These are phyloP conservation scores for Termitomyces sp. DNA, from an alignment of 768 basidiomycete genomes.

Conservation along the genomic window DNA sequence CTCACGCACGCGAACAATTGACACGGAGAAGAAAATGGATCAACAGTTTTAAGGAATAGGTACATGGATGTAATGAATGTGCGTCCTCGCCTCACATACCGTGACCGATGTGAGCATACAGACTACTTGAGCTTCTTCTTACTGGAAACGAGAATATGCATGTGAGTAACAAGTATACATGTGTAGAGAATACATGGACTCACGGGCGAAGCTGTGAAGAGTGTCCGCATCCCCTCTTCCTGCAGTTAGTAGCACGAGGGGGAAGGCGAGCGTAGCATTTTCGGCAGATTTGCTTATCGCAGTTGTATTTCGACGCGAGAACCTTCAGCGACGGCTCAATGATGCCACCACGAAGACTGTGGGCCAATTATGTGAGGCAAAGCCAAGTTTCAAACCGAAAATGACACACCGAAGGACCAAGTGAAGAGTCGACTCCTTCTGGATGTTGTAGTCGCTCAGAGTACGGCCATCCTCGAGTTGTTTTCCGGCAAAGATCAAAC, in stretches of 20 bases:
- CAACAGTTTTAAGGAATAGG: no score
- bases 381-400: background rate
- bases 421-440: slow-evolving; percentile 97
- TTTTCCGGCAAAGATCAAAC: slow-evolving; percentile 96
- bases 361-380: background rate
- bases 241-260: slow-evolving; percentile 98
- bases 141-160: background rate
- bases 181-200: slow-evolving; percentile 24
- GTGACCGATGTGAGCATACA: background rate
- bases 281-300: slow-evolving; percentile 99
- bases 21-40: background rate
- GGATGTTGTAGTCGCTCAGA: slow-evolving; percentile 95
- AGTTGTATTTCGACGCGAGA: slow-evolving; percentile 96
- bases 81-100: background rate
- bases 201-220: slow-evolving; percentile 89
- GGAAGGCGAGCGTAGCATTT: slow-evolving; percentile 99
- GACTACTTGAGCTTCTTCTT: slow-evolving; percentile 20
- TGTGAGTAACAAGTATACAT: background rate
- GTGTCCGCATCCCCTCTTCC: slow-evolving; percentile 90
- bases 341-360: slow-evolving; percentile 94
- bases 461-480: slow-evolving; percentile 98
- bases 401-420: slow-evolving; percentile 84
- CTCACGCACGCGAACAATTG: no score
- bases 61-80: slow-evolving; percentile 4
- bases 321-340: slow-evolving; percentile 99